Evolutionary conservation across 2,329 filamentous ascomycete genomes (phyloP).

Genomic region (Pseudogymnoascus sp.): DNA sequence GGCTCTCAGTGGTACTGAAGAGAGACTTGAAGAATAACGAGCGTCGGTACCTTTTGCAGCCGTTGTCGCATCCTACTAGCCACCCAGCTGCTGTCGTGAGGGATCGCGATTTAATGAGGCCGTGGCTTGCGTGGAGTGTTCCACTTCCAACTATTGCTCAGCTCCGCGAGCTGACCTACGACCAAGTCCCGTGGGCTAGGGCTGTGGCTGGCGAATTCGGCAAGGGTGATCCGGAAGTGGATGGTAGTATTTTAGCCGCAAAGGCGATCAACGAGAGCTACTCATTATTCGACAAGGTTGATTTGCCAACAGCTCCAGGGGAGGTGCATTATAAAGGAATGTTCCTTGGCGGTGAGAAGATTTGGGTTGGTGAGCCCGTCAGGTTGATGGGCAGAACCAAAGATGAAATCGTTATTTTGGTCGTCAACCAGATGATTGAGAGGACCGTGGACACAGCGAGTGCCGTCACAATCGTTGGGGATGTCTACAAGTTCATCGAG

Average conservation of each 20-base stretch:
- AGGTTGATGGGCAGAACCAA: constrained; percentile 36
- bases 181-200: constrained; percentile 42
- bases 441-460: constrained; percentile 16
- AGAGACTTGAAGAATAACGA: constrained; percentile 32
- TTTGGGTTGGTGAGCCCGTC: constrained; percentile 50
- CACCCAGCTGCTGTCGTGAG: constrained; percentile 34
- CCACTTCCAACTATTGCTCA: constrained; percentile 39
- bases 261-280: constrained; percentile 47
- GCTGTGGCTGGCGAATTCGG: constrained; percentile 32
- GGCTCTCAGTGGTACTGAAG: constrained; percentile 41
- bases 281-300: constrained; percentile 41
- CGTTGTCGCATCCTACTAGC: constrained; percentile 37
- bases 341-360: constrained; percentile 49
- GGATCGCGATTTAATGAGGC: constrained; percentile 36
- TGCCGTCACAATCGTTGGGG: constrained; percentile 36
- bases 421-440: constrained; percentile 31
- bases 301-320: constrained; percentile 29
- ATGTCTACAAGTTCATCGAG: constrained; percentile 41
- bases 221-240: constrained; percentile 40
- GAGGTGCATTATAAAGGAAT: constrained; percentile 43
- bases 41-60: constrained; percentile 37
- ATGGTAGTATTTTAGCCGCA: constrained; percentile 48
- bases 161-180: constrained; percentile 36
- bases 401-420: constrained; percentile 38
- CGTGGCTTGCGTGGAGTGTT: constrained; percentile 50